These are phyloP conservation scores for Cadophora luteo-olivacea DNA, from an alignment of 2,329 filamentous ascomycete genomes.

Conservation along the genomic window DNA sequence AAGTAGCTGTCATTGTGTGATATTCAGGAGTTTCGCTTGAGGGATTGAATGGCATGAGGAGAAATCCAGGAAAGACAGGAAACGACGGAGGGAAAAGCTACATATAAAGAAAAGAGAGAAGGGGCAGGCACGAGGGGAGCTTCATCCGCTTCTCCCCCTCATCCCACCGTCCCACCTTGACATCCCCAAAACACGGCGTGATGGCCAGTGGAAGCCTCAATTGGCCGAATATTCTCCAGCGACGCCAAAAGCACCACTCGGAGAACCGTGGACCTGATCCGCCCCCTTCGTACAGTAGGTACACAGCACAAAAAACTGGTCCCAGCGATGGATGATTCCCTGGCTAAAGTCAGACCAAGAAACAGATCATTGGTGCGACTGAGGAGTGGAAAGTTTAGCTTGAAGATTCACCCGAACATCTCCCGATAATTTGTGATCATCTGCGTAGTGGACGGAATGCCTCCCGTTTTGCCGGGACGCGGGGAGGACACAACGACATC, in stretches of 20 bases:
- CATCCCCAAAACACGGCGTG: not conserved
- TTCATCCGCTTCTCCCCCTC: not conserved
- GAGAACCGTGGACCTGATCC: not conserved
- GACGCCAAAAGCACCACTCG: not conserved
- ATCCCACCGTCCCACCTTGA: constrained; percentile 2
- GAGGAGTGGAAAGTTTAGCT: not conserved
- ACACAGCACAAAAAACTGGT: constrained; percentile 1
- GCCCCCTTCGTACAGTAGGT: not conserved
- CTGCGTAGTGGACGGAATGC: not conserved
- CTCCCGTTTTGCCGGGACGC: constrained; percentile 11
- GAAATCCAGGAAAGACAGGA: not conserved
- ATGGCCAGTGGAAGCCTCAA: constrained; percentile 16
- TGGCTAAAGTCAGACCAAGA: constrained; percentile 16
- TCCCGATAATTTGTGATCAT: constrained; percentile 45
- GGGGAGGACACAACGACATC: not conserved
- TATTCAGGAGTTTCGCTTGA: not conserved
- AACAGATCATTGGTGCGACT: constrained; percentile 19
- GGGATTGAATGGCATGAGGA: not conserved
- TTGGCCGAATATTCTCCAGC: constrained; percentile 20
- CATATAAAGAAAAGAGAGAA: constrained; percentile 4
- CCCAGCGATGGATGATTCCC: constrained; percentile 1
- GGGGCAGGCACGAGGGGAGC: constrained; percentile 1
- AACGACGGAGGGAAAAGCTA: not conserved
- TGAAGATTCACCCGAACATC: constrained; percentile 28
- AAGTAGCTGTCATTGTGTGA: constrained; percentile 45